These are phyloP conservation scores for Aspergillus intermedius DNA, from an alignment of 2,329 filamentous ascomycete genomes.

Conservation along the genomic window DNA sequence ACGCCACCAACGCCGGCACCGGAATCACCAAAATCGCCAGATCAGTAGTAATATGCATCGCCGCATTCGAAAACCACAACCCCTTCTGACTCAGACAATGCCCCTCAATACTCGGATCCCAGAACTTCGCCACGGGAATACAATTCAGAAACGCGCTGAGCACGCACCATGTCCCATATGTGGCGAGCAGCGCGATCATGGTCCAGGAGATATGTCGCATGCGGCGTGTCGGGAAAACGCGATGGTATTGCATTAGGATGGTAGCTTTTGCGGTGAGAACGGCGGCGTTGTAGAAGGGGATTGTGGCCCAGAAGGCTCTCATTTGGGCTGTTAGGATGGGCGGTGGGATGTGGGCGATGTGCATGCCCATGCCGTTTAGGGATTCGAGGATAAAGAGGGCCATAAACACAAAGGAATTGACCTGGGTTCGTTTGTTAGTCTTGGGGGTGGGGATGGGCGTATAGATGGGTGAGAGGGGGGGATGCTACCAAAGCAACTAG, in stretches of 20 bases:
- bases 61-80: conserved; percentile 41
- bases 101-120: conserved; percentile 22
- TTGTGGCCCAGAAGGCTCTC: conserved; percentile 33
- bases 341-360: conserved; percentile 24
- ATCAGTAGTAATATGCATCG: conserved; percentile 41
- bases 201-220: conserved; percentile 32
- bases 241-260: conserved; percentile 45
- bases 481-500: conserved; percentile 25
- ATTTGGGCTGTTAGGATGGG: conserved; percentile 24
- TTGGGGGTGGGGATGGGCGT: too few species aligned
- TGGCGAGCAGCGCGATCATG: conserved; percentile 30
- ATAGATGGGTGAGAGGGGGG: too few species aligned
- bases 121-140: conserved; percentile 31
- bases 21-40: conserved; percentile 40
- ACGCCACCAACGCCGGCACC: conserved; percentile 34
- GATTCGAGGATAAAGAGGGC: conserved; percentile 28
- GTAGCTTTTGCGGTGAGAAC: conserved; percentile 40
- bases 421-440: conserved; percentile 8
- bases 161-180: conserved; percentile 31
- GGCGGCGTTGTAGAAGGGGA: conserved; percentile 34
- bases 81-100: conserved; percentile 34
- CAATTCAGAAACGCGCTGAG: conserved; percentile 32
- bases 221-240: conserved; percentile 35
- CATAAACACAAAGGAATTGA: conserved; percentile 30
- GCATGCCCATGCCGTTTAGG: conserved; percentile 31